Evolutionary conservation across 1,284 basidiomycete genomes (phyloP), one percentile per base, ranked within the genome.

Genomic region (Papiliotrema nemorosa): DNA sequence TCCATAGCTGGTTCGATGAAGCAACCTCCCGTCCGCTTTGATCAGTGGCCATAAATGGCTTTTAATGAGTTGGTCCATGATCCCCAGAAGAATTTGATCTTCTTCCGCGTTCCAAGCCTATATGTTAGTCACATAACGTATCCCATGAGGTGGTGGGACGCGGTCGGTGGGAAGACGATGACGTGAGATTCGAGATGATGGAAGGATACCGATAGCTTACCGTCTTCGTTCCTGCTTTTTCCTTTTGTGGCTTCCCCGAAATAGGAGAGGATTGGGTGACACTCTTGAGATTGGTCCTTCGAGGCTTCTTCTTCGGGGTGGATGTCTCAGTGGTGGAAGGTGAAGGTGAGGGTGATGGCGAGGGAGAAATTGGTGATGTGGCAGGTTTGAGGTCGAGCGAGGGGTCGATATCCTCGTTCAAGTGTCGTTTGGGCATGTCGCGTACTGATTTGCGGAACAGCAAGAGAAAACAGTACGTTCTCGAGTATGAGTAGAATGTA

Each of bases 1-100:
- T 20, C 53, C 50, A 45, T 44, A 48, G 41, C 45, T 44, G 25
- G 39, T 49, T 12, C 50, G 44, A 26, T 47, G 35, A 21, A 52
- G 49, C 45, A 55, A 49, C 27, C 53, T 43, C 26, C 53, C 53
- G 21, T 55, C 53, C 26, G 18, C 36, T 35, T 55, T 55, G 38
- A 51, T 41, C 46, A 39, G 16, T 25, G 31, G 31, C 53, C 53
- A 54, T n/a, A 54, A 14, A 22, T 50, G 3, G 14, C 35, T n/a
- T 22, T 48, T 55, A 40, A 55, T 44, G 14, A 51, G 29, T 16
- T 49, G 27, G 26, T 52, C 33, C 22, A 55, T 25, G 24, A 55
- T 47, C 1, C 37, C 45, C 3, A 48, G 18, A 14, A 55, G 36
- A 40, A 55, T 55, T 9, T 29, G 39, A 20, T 55, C 46, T 47